Conservation (phyloP, 1,284 basidiomycete genomes). For the Ganoderma sp. region DNA sequence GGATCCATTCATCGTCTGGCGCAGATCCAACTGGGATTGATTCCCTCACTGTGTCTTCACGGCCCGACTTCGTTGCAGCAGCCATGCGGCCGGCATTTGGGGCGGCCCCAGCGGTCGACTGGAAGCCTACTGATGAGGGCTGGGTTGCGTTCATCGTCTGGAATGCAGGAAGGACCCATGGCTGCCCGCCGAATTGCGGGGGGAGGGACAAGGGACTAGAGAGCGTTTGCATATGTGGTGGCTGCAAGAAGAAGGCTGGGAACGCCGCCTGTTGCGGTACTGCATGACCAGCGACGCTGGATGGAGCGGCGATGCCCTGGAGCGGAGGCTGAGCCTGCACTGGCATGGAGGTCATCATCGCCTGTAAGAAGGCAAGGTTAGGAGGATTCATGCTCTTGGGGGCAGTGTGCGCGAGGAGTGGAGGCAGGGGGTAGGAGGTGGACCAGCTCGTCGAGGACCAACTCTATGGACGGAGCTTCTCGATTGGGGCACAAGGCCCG, state of each 20-base stretch:
- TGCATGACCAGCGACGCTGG: background rate
- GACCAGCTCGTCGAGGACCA: too few relatives aligned
- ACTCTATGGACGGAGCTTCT: too few relatives aligned
- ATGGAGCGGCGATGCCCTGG: background rate
- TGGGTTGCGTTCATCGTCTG: background rate
- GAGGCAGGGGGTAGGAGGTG: background rate
- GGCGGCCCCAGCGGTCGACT: background rate
- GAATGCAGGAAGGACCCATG: background rate
- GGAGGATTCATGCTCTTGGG: background rate
- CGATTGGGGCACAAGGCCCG: too few relatives aligned
- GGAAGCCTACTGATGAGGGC: background rate
- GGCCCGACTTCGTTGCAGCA: background rate
- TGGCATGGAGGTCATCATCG: background rate
- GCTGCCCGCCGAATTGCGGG: background rate
- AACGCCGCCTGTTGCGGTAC: background rate
- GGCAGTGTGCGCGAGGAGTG: background rate
- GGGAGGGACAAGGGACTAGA: background rate
- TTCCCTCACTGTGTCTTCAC: too few relatives aligned
- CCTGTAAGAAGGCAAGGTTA: background rate
- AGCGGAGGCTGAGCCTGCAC: background rate
- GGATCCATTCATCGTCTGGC: background rate
- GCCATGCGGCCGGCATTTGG: background rate
- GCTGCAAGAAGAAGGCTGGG: background rate
- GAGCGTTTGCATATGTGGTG: background rate
- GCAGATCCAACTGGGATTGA: background rate